A percentile compares a stretch with the other conserved stretches of the same genome.
phyloP scores from a whole-genome alignment of 495 filamentous ascomycete genomes.

The Echria macrotheca region DNA sequence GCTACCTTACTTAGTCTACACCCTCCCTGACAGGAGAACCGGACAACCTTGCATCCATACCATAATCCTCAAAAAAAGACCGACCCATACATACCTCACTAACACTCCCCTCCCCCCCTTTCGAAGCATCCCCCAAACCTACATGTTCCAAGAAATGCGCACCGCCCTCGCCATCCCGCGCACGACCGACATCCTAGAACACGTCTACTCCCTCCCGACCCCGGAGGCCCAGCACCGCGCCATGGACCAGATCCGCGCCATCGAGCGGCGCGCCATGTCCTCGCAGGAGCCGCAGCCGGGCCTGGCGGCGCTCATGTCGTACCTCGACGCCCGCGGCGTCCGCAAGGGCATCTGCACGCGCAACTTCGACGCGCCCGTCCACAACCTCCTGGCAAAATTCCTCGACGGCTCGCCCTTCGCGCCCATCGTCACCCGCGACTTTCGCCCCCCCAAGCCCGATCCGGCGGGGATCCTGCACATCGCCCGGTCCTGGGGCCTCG shows the following conservation, averaged over 20 bases:
- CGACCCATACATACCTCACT: no score
- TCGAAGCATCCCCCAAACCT: slow-evolving; percentile 75
- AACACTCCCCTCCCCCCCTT: background rate
- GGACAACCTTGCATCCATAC: no score
- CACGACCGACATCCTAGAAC: slow-evolving; percentile 75
- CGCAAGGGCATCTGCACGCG: slow-evolving; percentile 85
- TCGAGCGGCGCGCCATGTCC: slow-evolving; percentile 76
- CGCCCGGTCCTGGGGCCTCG: slow-evolving; percentile 64
- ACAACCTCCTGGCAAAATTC: slow-evolving; percentile 68
- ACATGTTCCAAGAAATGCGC: slow-evolving; percentile 92
- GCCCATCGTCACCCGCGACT: slow-evolving; percentile 83
- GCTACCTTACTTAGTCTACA: no score
- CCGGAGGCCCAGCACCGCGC: slow-evolving; percentile 54
- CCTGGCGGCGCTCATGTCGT: slow-evolving; percentile 67
- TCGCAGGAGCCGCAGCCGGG: slow-evolving; percentile 76
- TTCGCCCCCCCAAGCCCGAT: slow-evolving; percentile 78
- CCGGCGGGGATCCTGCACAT: slow-evolving; percentile 86
- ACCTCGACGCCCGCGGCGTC: slow-evolving; percentile 60
- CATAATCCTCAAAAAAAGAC: no score
- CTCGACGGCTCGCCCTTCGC: slow-evolving; percentile 60
- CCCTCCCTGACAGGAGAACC: no score
- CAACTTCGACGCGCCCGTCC: slow-evolving; percentile 74
- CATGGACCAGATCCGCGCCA: slow-evolving; percentile 63
- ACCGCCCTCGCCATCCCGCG: slow-evolving; percentile 58
- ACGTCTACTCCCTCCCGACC: slow-evolving; percentile 69